Conservation (phyloP, 2,329 filamentous ascomycete genomes). For the Colletotrichum tanaceti region DNA sequence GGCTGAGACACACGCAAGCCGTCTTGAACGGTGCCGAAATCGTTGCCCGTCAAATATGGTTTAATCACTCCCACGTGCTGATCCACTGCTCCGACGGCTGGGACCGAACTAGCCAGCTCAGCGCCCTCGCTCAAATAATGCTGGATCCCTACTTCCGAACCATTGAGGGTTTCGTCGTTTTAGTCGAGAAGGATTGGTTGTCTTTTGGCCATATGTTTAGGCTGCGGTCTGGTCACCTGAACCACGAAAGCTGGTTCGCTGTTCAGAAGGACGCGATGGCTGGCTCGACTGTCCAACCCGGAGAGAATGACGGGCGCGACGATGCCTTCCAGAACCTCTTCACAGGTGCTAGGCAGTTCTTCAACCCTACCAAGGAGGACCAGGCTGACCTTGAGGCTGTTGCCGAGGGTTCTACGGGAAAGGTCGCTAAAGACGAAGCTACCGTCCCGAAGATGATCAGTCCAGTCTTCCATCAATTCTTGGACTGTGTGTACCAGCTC, state of each 20-base stretch:
- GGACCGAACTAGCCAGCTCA: conserved; percentile 96
- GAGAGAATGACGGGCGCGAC: conserved; percentile 69
- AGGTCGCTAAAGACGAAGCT: conserved; percentile 67
- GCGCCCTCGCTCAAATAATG: conserved; percentile 90
- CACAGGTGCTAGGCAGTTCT: conserved; percentile 87
- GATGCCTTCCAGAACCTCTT: conserved; percentile 90
- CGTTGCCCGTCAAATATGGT: conserved; percentile 87
- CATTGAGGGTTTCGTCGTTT: conserved; percentile 90
- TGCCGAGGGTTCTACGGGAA: conserved; percentile 54
- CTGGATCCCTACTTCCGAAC: conserved; percentile 96
- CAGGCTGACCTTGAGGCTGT: conserved; percentile 69
- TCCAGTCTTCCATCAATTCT: conserved; percentile 96
- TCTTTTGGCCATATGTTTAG: conserved; percentile 99
- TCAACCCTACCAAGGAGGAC: conserved; percentile 78
- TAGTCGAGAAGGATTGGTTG: conserved; percentile 97
- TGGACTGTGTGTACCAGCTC: conserved; percentile 93
- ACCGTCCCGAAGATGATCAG: conserved; percentile 92
- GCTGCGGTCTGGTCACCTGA: conserved; percentile 87
- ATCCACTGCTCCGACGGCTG: conserved; percentile 99
- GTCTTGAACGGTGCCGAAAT: conserved; percentile 86
- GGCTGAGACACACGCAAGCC: conserved; percentile 88
- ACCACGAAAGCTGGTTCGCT: conserved; percentile 93
- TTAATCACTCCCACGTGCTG: conserved; percentile 92
- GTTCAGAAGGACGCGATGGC: conserved; percentile 84
- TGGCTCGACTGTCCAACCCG: conserved; percentile 71